A percentile compares a stretch with the other conserved stretches of the same genome.
phyloP scores from a whole-genome alignment of 1,284 basidiomycete species.

The Ustilago xerochloae region DNA sequence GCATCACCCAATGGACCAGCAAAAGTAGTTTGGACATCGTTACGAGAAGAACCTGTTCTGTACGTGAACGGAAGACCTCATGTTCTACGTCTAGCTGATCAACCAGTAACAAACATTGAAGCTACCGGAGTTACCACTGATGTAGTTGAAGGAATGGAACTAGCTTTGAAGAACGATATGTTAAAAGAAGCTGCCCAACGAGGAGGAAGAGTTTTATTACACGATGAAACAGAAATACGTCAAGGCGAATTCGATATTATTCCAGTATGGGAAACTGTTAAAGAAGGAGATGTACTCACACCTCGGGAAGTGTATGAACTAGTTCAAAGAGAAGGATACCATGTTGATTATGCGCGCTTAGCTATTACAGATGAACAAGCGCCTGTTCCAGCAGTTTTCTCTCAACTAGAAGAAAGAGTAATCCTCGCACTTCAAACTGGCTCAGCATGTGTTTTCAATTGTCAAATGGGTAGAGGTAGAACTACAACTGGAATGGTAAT shows the following conservation, averaged over 20 bases:
- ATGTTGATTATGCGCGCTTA: constrained; percentile 65
- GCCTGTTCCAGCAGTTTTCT: constrained; percentile 66
- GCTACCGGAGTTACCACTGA: constrained; percentile 91
- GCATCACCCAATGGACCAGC: constrained; percentile 48
- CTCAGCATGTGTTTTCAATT: constrained; percentile 63
- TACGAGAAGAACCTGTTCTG: constrained; percentile 66
- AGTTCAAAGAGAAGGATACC: constrained; percentile 62
- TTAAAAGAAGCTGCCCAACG: constrained; percentile 80
- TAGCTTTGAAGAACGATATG: constrained; percentile 88
- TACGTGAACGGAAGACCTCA: constrained; percentile 78
- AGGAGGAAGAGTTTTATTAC: constrained; percentile 83
- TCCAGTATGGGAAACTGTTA: constrained; percentile 82
- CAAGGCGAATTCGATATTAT: constrained; percentile 80
- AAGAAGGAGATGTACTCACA: constrained; percentile 89
- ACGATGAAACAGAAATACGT: constrained; percentile 94
- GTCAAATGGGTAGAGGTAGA: constrained; percentile 67
- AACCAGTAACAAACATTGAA: constrained; percentile 66
- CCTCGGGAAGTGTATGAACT: constrained; percentile 76
- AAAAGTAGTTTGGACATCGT: constrained; percentile 63
- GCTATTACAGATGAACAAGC: constrained; percentile 68
- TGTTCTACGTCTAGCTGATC: constrained; percentile 85
- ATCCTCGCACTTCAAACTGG: constrained; percentile 57
- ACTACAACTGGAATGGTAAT: constrained; percentile 68
- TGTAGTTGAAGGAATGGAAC: constrained; percentile 93
- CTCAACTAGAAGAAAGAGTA: constrained; percentile 63